phyloP scores from a whole-genome alignment of 495 filamentous ascomycete species.

The Letharia columbiana region DNA sequence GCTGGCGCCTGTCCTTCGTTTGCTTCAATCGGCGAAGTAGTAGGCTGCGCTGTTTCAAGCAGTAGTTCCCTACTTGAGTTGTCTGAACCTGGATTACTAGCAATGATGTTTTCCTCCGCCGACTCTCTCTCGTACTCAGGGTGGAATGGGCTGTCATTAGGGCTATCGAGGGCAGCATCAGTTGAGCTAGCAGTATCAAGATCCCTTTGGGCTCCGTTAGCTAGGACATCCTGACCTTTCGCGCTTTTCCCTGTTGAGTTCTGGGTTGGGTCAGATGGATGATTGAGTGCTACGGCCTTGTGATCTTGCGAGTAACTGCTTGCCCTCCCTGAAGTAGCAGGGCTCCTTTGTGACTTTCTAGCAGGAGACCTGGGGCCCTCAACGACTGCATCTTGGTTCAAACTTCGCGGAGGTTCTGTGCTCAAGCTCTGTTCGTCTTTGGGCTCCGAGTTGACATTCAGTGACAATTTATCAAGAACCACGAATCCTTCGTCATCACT shows the following conservation, averaged over 20 bases:
- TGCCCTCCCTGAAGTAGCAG: not conserved
- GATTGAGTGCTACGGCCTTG: not conserved
- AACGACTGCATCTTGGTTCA: not conserved
- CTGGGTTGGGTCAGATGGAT: not conserved
- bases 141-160: conserved; percentile 15
- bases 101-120: not conserved
- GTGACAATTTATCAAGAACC: conserved; percentile 8
- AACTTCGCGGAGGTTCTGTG: not conserved
- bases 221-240: not conserved
- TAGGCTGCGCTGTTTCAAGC: not conserved
- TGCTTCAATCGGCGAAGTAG: not conserved
- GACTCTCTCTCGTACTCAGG: conserved; percentile 14
- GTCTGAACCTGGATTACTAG: not conserved
- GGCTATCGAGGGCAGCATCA: not conserved
- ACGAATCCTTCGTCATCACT: conserved; percentile 12
- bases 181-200: not conserved
- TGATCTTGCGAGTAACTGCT: not conserved
- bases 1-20: not conserved
- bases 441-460: conserved; percentile 6
- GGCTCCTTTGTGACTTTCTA: not conserved
- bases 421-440: not conserved
- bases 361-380: too few relatives aligned
- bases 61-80: not conserved
- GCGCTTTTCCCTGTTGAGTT: not conserved
- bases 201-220: not conserved